Evolutionary conservation across 1,284 basidiomycete genomes (phyloP), one percentile per base, ranked within the genome.

Genomic region (Pseudozyma thailandica): DNA sequence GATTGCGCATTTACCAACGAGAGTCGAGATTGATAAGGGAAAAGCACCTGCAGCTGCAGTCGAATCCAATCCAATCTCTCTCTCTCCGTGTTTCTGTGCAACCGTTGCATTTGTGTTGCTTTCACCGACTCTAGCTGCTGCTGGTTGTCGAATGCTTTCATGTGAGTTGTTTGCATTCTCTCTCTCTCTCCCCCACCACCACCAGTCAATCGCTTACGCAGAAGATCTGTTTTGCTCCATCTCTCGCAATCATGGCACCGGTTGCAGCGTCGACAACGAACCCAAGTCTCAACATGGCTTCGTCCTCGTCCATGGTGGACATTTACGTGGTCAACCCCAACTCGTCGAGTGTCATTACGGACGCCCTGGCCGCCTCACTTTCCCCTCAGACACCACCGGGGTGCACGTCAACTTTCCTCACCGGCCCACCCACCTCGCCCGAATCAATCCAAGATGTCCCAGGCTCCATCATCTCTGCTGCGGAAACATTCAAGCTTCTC

Each of bases 291-390:
- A 46, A 33, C 38, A 49, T 25, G 38, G 30, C 25, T 6, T 15
- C 31, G 13, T 7, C 28, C 0, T 27, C 28, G 4, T 46, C 50
- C 2, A 26, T 26, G 1, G 47, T 54, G 12, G 25, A 46, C 41
- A 47, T 71, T 33, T 65, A 43, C 37, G 23, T 71, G 0, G 27
- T 72, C 38, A 72, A 72, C 26, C 69, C 69, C 31, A 72, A 73
- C 57, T 60, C 52, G 21, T 62, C 52, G 0, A 3, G 15, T 2
- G 47, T 73, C 9, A 65, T 70, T 37, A 74, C 66, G 0, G 28
- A 57, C 2, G 52, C 66, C 5, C 61, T 74, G 0, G n/a, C 45
- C 8, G 6, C 21, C 10, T 31, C 38, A 7, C 43, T 74, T 1
- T 8, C 47, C 0, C 25, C 51, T 0, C 45, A 35, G 3, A 50